phyloP scores from a whole-genome alignment of 768 basidiomycete genomes.

The Kwoniella bestiolae region DNA sequence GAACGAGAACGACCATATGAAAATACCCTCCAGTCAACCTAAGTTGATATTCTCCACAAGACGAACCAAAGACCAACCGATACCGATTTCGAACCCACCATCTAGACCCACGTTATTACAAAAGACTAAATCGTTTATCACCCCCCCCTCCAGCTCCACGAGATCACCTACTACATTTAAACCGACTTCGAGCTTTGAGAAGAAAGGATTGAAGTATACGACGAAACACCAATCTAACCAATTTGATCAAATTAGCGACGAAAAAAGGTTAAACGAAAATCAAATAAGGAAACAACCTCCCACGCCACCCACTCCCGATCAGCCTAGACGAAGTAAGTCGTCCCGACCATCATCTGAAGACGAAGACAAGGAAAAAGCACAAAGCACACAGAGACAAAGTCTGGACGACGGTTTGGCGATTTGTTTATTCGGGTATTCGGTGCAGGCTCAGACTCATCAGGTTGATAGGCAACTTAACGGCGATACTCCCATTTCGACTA shows the following conservation, averaged over 20 bases:
- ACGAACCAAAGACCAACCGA: neutral
- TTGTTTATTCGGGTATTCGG: conserved; percentile 41
- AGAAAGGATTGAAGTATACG: neutral
- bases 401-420: conserved; percentile 38
- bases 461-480: neutral
- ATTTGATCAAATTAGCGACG: neutral
- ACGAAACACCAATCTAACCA: neutral
- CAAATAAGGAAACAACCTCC: neutral
- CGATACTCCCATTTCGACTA: neutral
- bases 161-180: neutral
- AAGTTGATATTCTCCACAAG: conserved; percentile 16
- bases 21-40: conserved; percentile 1
- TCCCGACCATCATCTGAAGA: neutral
- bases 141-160: neutral
- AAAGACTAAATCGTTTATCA: conserved; percentile 1
- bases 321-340: no score
- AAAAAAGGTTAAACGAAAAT: neutral
- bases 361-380: neutral
- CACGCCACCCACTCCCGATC: neutral
- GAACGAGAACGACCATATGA: conserved; percentile 5
- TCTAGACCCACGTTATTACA: neutral
- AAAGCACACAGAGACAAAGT: neutral
- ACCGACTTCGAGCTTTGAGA: neutral
- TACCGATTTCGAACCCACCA: neutral
- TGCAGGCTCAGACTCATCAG: conserved; percentile 10